These are phyloP conservation scores for Torulaspora maleeae DNA, from an alignment of 805 yeast genomes.

Conservation along the genomic window DNA sequence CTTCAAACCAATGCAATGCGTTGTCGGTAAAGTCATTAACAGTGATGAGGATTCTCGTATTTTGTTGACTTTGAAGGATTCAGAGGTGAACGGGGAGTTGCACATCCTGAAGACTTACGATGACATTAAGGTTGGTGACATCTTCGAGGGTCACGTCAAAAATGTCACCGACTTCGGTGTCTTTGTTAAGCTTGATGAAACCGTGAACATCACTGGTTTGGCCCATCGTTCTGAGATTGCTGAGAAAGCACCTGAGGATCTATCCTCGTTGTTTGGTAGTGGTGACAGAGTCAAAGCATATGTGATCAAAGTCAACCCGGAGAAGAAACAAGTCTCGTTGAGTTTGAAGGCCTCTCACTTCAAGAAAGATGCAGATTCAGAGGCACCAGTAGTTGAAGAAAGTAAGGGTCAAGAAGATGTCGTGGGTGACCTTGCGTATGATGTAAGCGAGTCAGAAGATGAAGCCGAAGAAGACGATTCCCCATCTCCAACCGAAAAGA, in stretches of 20 bases:
- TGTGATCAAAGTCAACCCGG: constrained; percentile 55
- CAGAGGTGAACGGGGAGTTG: constrained; percentile 69
- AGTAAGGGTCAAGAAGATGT: constrained; percentile 24
- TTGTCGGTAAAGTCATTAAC: constrained; percentile 65
- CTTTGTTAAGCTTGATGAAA: constrained; percentile 73
- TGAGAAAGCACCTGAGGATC: constrained; percentile 55
- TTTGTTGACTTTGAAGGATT: constrained; percentile 72
- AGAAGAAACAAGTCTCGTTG: constrained; percentile 71
- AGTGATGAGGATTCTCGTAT: constrained; percentile 60
- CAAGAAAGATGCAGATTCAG: constrained; percentile 23
- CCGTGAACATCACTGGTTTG: constrained; percentile 72
- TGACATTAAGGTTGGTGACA: constrained; percentile 65
- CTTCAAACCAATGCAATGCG: constrained; percentile 65
- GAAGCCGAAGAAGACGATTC: constrained; percentile 35
- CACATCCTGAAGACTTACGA: constrained; percentile 54
- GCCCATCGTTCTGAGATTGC: constrained; percentile 85
- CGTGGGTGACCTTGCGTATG: constrained; percentile 30
- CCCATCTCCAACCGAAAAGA: constrained; percentile 24
- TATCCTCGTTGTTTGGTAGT: constrained; percentile 65
- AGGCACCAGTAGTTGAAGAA: constrained; percentile 21
- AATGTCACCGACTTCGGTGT: constrained; percentile 86
- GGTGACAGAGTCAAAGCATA: constrained; percentile 91
- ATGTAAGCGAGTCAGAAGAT: constrained; percentile 33
- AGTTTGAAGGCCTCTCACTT: constrained; percentile 96
- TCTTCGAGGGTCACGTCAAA: constrained; percentile 72